Base-by-base conservation (phyloP, 169 alveolate species). In the Plasmodium inui region DNA sequence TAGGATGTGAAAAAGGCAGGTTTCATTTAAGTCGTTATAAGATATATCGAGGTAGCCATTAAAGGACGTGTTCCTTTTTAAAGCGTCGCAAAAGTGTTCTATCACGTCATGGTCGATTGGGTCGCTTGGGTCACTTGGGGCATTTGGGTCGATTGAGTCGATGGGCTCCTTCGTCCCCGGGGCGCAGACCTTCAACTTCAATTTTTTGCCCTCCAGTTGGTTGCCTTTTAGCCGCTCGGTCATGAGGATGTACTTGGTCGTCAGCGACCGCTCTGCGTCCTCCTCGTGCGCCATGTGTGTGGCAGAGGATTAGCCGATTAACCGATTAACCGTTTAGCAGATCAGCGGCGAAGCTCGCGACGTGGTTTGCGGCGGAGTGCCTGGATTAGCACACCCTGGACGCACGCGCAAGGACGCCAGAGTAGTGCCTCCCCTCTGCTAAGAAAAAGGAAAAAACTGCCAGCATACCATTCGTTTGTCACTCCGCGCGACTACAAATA, bases 21-120 rank as follows among this genome's bases (percentile, higher is more conserved):
- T 53, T 78, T 88, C 93, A 57, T 88, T 78, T 50, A 88, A 78
- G 44, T 88, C 81, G 53, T 88, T 88, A 46, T 88, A 17, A 14
- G 93, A 88, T 41, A 88, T 76, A 26, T 88, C 88, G 70, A 88
- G 28, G 39, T 30, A 22, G 19, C 93, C 93, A 9, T 34, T 55
- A 78, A 88, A 88, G 8, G 83, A 19, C 26, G 22, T 88, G 81
- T 88, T 88, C 3, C 30, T 79, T 88, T 88, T 74, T 71, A 88
- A 79, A 55, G 67, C 82, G 19, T 88, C 61, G 81, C 93, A 76
- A 57, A 88, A 88, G n/a, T 61, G 61, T 41, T 88, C 93, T 55
- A 88, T 88, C 19, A 88, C 70, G 81, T 88, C 86, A 32, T 78
- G 80, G 46, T 86, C 93, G n/a, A 86, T 55, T 30, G 22, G 70